Percentiles rank a stretch among this genome's conserved stretches.
phyloP scores from a whole-genome alignment of 805 yeast genomes.

The Lachancea thermotolerans region DNA sequence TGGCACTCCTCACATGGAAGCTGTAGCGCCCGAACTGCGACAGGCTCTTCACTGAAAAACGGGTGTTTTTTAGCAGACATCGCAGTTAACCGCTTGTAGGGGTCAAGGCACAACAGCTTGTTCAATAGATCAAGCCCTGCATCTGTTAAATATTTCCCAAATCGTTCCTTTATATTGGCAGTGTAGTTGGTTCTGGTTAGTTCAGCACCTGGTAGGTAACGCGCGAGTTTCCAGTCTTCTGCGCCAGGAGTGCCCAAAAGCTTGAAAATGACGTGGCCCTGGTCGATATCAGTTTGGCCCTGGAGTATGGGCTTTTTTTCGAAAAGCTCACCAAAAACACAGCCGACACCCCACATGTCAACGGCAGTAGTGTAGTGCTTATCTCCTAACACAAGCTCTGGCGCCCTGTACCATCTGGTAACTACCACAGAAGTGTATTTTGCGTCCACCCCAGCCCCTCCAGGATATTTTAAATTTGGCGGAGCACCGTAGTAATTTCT shows the following conservation, averaged over 20 bases:
- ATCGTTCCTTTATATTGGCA: conserved; percentile 45
- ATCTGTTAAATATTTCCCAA: conserved; percentile 34
- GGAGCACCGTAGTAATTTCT: conserved; percentile 57
- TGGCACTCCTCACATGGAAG: conserved; percentile 81
- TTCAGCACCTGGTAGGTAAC: conserved; percentile 46
- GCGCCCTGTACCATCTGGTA: conserved; percentile 97
- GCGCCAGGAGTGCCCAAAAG: conserved; percentile 73
- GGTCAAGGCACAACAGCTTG: conserved; percentile 62
- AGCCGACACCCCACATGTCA: conserved; percentile 97
- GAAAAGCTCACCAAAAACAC: conserved; percentile 90
- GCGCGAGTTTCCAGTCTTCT: conserved; percentile 55
- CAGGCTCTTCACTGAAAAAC: conserved; percentile 63
- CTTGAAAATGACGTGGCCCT: conserved; percentile 72
- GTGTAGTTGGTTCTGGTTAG: conserved; percentile 29
- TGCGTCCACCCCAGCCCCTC: conserved; percentile 38
- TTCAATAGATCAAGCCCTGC: conserved; percentile 51
- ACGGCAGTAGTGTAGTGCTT: conserved; percentile 85
- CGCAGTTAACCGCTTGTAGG: conserved; percentile 69
- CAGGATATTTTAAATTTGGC: conserved; percentile 43
- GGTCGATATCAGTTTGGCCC: conserved; percentile 83
- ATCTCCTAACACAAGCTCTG: conserved; percentile 84
- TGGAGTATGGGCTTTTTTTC: conserved; percentile 74
- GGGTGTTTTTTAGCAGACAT: conserved; percentile 62
- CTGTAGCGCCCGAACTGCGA: conserved; percentile 50
- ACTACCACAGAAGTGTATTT: conserved; percentile 70